Conservation (phyloP, 2,329 filamentous ascomycete genomes). For the Botrytis pseudocinerea region DNA sequence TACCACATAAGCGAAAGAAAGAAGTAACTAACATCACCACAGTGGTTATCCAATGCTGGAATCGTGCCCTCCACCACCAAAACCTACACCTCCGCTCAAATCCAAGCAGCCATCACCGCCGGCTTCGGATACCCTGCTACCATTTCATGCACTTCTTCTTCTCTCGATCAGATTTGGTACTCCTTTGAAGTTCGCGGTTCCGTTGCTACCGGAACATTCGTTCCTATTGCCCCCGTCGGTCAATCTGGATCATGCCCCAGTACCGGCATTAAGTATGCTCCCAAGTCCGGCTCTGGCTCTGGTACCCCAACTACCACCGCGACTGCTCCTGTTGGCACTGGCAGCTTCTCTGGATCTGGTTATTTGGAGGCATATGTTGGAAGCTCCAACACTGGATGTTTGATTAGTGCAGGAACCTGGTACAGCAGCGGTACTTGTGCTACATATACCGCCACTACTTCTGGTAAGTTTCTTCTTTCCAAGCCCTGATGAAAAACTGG, state of each 20-base stretch:
- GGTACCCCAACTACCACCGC: constrained; percentile 34
- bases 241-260: constrained; percentile 51
- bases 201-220: constrained; percentile 51
- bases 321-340: constrained; percentile 39
- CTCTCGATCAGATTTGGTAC: constrained; percentile 56
- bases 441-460: constrained; percentile 57
- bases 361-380: constrained; percentile 56
- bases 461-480: constrained; percentile 45
- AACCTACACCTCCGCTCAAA: constrained; percentile 48
- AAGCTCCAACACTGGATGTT: constrained; percentile 58
- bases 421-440: constrained; percentile 68
- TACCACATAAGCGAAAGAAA: not conserved
- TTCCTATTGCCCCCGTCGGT: constrained; percentile 41
- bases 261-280: constrained; percentile 57
- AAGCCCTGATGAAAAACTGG: not conserved
- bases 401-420: constrained; percentile 68
- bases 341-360: constrained; percentile 53
- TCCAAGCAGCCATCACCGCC: constrained; percentile 47
- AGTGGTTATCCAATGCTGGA: constrained; percentile 61
- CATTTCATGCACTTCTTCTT: constrained; percentile 47
- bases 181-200: constrained; percentile 54
- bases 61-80: constrained; percentile 50
- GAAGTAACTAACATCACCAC: constrained; percentile 3
- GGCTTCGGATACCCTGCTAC: constrained; percentile 49
- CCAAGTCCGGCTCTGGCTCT: constrained; percentile 42